Conservation (phyloP, 352 stramenopile species). For the Phytophthora sansomeana region DNA sequence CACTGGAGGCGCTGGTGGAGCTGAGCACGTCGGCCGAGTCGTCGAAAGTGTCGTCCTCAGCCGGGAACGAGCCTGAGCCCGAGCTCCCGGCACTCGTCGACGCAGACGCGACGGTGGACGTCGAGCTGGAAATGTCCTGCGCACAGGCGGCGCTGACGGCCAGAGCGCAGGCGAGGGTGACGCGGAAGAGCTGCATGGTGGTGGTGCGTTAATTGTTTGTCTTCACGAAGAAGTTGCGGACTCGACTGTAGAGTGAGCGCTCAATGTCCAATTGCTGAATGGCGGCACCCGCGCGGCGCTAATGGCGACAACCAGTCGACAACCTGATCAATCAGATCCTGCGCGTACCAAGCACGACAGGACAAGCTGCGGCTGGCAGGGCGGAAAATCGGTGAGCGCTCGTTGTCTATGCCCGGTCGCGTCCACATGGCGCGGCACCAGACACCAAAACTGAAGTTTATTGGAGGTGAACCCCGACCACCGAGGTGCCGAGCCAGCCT, state of each 20-base stretch:
- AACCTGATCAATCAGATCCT: constrained; percentile 27
- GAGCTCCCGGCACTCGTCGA: constrained; percentile 27
- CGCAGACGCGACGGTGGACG: constrained; percentile 6
- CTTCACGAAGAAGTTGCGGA: constrained; percentile 17
- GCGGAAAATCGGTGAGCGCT: constrained; percentile 4
- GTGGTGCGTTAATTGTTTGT: too few relatives aligned
- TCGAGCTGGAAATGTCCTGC: constrained; percentile 21
- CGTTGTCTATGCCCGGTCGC: constrained; percentile 14
- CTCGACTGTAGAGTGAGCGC: constrained; percentile 21
- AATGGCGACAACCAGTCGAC: constrained; percentile 27
- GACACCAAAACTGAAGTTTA: constrained; percentile 19
- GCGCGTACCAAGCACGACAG: constrained; percentile 27
- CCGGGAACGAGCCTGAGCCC: constrained; percentile 7
- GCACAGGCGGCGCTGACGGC: constrained; percentile 26
- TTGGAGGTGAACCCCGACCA: constrained; percentile 1
- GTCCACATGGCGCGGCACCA: constrained; percentile 11
- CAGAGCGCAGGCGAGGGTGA: constrained; percentile 26
- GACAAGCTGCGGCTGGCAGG: constrained; percentile 20
- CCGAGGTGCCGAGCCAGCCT: not conserved
- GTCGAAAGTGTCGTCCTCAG: constrained; percentile 8
- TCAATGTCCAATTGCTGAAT: constrained; percentile 25
- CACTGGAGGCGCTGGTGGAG: constrained; percentile 5
- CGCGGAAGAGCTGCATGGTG: constrained; percentile 36
- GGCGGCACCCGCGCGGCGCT: constrained; percentile 4
- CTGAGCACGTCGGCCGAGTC: constrained; percentile 5